Base-by-base conservation (phyloP, 345 rosid genomes). In the Stellera chamaejasme region DNA sequence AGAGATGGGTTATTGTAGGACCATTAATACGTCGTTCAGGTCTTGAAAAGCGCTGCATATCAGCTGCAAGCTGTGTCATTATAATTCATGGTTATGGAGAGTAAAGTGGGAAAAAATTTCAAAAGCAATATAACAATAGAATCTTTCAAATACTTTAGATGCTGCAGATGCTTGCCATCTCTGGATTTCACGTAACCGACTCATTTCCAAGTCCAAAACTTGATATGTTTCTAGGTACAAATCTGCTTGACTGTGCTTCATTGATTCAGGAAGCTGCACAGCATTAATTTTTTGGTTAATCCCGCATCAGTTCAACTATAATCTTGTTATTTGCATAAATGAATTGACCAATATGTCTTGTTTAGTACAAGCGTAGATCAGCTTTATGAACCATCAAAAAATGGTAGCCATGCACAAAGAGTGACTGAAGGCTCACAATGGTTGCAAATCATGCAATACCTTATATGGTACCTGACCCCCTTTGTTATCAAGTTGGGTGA, bases 221-320 rank as follows among this genome's bases (percentile, higher is more conserved):
- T 90, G 96, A 83, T 93, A 93, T 27, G 99, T 89, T 66, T 93
- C 97, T 52, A 93, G 72, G 68, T 93, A 93, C 67, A 93, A 67
- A 68, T 93, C 99, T 62, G 95, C 90, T 77, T 93, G 99, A 81
- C 89, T 89, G 68, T 93, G 97, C 80, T 85, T 93, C 99, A 93
- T 87, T 43, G 99, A 93, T 64, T 85, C 97, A 2, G 97, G 96
- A 67, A 93, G 97, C 97, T 93, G 92, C 71, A 25, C 50, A 27
- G 19, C 14, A 19, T 48, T 41, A 39, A 57, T 42, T 52, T 39
- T 19, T 32, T 13, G 23, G 27, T 14, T 12, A 27, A 27, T 50
- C 27, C 49, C 13, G 48, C 25, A 59, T 49, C 54, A 62, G 27
- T 32, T 52, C 3, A 41, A 55, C 8, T 8, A 32, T 32, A 7